Evolutionary conservation across 2,329 filamentous ascomycete genomes (phyloP).

Genomic region (Penicillium freii): DNA sequence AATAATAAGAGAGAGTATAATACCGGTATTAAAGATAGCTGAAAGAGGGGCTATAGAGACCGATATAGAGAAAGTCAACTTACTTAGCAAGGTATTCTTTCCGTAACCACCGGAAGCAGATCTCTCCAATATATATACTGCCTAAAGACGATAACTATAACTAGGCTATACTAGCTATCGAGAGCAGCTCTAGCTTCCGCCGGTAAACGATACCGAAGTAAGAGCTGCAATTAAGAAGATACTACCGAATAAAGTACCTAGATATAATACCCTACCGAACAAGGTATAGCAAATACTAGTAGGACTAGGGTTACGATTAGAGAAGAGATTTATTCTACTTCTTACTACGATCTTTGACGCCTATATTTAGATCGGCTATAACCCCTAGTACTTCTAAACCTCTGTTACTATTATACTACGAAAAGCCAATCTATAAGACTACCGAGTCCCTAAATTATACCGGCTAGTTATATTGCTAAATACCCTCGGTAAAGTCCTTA

Average conservation of each 20-base stretch:
- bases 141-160: too few species aligned
- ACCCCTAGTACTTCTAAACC: constrained; percentile 1
- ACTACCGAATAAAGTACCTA: constrained; percentile 10
- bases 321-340: background rate
- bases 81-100: too few species aligned
- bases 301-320: background rate
- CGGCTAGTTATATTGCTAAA: background rate
- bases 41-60: background rate
- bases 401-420: constrained; percentile 1
- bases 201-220: background rate
- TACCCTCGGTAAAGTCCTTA: background rate
- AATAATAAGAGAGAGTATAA: too few species aligned
- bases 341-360: background rate
- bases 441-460: background rate
- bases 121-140: too few species aligned
- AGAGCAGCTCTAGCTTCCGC: background rate
- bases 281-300: background rate
- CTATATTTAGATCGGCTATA: background rate
- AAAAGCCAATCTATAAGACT: background rate
- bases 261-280: constrained; percentile 11
- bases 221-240: background rate
- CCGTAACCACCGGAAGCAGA: too few species aligned
- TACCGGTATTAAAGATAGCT: background rate
- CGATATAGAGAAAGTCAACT: background rate
- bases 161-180: background rate